Evolutionary conservation across 169 alveolate species (phyloP).

Genomic region (Pseudocohnilembus persalinus): DNA sequence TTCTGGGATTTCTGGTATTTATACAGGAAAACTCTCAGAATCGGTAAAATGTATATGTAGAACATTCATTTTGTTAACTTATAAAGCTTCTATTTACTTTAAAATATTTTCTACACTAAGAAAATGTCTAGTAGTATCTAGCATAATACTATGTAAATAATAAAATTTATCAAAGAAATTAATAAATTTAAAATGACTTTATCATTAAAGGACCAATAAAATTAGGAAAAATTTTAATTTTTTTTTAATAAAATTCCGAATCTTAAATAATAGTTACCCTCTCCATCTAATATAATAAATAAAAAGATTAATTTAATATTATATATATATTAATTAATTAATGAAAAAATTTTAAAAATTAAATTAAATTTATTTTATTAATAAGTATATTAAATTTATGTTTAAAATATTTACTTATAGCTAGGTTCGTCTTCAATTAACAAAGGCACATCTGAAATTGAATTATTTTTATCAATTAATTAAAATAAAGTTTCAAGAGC

Average conservation of each 20-base stretch:
- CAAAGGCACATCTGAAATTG: neutral
- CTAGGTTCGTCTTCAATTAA: slow-evolving; percentile 38
- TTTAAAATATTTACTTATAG: too few species aligned
- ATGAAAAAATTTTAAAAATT: too few species aligned
- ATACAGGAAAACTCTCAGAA: slow-evolving; percentile 50
- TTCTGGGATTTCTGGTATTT: slow-evolving; percentile 22
- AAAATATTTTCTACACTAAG: slow-evolving; percentile 14
- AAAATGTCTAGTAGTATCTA: slow-evolving; percentile 53
- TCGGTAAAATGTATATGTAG: slow-evolving; percentile 56
- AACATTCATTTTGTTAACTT: slow-evolving; percentile 31
- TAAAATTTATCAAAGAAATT: too few species aligned
- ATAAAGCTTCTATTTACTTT: slow-evolving; percentile 21
- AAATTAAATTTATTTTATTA: too few species aligned
- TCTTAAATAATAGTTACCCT: slow-evolving; percentile 7
- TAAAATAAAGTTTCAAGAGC: slow-evolving; percentile 11
- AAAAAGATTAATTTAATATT: too few species aligned
- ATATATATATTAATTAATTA: too few species aligned
- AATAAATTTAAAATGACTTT: neutral
- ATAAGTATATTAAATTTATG: too few species aligned
- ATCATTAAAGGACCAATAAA: too few species aligned
- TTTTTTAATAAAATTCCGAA: too few species aligned
- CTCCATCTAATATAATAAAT: too few species aligned
- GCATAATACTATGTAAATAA: slow-evolving; percentile 19
- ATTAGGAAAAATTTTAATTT: too few species aligned
- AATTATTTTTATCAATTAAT: neutral